Evolutionary conservation across 495 filamentous ascomycete genomes (phyloP).

Genomic region (Usnea hakonensis): DNA sequence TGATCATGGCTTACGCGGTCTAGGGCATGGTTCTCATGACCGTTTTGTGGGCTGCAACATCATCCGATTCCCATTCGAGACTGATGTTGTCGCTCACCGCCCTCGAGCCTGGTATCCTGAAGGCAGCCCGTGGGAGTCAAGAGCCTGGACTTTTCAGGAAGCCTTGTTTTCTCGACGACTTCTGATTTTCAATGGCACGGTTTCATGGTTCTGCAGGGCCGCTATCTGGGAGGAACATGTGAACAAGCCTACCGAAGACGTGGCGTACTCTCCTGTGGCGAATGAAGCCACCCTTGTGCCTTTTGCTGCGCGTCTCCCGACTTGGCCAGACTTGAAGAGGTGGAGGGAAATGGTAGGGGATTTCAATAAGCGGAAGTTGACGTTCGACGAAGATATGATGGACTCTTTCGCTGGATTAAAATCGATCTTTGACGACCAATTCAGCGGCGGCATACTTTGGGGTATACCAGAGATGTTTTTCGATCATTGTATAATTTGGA

Average conservation of each 20-base stretch:
- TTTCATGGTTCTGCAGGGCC: neutral
- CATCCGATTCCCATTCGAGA: neutral
- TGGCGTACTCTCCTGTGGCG: too few relatives aligned
- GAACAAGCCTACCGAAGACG: neutral
- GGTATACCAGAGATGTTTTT: neutral
- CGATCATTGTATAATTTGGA: neutral
- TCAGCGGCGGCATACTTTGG: neutral
- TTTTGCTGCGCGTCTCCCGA: neutral
- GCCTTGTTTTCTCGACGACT: neutral
- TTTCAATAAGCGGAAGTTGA: neutral
- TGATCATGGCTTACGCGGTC: neutral
- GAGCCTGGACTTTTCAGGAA: neutral
- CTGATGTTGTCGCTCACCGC: neutral
- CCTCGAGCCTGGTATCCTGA: neutral
- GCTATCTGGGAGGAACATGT: neutral
- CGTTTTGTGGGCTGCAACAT: neutral
- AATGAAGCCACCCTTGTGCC: neutral
- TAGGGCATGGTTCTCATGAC: neutral
- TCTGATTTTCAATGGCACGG: neutral
- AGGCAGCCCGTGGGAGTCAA: neutral
- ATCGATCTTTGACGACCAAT: neutral
- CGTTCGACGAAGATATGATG: neutral
- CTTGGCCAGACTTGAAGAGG: neutral
- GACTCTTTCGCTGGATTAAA: neutral
- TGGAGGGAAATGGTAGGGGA: neutral